Base-by-base conservation (phyloP, 331 rosid genomes). In the Cucumis variabilis region DNA sequence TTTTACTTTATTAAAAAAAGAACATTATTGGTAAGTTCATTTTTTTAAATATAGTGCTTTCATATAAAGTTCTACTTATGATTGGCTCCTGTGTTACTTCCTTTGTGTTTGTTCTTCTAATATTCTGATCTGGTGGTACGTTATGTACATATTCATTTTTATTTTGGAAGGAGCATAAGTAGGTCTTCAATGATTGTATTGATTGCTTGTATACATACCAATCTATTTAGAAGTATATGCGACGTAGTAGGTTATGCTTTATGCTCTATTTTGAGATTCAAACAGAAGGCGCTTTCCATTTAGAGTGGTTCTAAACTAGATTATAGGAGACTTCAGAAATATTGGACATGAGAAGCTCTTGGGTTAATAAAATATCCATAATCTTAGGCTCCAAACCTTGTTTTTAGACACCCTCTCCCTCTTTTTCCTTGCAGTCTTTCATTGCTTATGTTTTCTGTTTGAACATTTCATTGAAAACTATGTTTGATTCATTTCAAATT, bases 331-430 rank as follows among this genome's bases (percentile, higher is more conserved):
- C 90, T 63, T 90, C 83, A 85, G 86, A 79, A 88, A 15, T 89
- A 85, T 93, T 86, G 92, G 98, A 92, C 92, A 98, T 98, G 99
- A 94, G 99, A 94, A 91, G 97, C 91, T 87, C 93, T 88, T 93
- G 98, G 99, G 92, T 87, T 83, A 94, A 91, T 87, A 98, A 96
- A 93, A 85, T 92, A 46, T 93, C 93, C 83, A 89, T 87, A 81
- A 85, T 91, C 83, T 84, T 93, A 21, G 98, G 98, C 78, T 95
- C 91, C 71, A 96, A 93, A 92, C 98, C 92, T 78, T 24, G 23
- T 51, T 75, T 12, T 60, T 41, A 46, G 82, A 46, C 27, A 4
- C 44, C 44, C 20, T 11, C 53, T 4, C 20, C 44, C 44, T 9
- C 6, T 37, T 41, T 74, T 74, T 41, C 44, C 71, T n/a, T 75